Conservation (phyloP, 2,329 filamentous ascomycete species). For the Cryphonectria parasitica region DNA sequence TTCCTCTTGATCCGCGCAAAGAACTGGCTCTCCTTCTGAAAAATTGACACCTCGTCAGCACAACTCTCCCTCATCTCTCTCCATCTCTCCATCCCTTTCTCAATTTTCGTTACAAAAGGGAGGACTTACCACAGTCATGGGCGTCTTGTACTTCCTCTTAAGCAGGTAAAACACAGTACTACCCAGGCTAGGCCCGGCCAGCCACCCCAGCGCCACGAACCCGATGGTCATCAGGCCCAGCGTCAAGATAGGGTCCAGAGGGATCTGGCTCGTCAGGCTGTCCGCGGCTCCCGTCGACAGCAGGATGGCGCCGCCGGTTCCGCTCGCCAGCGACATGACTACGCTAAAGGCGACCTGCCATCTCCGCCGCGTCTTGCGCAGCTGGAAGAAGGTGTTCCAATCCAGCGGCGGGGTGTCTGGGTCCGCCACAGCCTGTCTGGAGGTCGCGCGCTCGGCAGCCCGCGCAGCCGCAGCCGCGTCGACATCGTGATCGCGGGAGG, state of each 20-base stretch:
- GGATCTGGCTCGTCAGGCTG: slow-evolving; percentile 69
- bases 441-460: slow-evolving; percentile 30
- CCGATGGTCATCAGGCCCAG: slow-evolving; percentile 79
- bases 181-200: slow-evolving; percentile 82
- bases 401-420: slow-evolving; percentile 56
- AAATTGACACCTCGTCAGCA: slow-evolving; percentile 16
- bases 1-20: slow-evolving; percentile 89
- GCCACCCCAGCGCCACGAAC: slow-evolving; percentile 82
- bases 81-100: not conserved
- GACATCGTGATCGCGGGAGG: slow-evolving; percentile 28
- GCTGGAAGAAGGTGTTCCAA: slow-evolving; percentile 92
- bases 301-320: slow-evolving; percentile 65
- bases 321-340: slow-evolving; percentile 63
- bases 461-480: slow-evolving; percentile 31
- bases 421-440: slow-evolving; percentile 30
- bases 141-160: slow-evolving; percentile 70
- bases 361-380: slow-evolving; percentile 82
- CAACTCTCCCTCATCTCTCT: not conserved
- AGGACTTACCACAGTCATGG: slow-evolving; percentile 70
- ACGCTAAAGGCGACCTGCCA: slow-evolving; percentile 82
- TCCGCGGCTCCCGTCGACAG: slow-evolving; percentile 76
- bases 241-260: slow-evolving; percentile 85
- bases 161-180: slow-evolving; percentile 77
- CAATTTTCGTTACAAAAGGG: not conserved
- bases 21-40: slow-evolving; percentile 89